Base-by-base conservation (phyloP, 2,329 filamentous ascomycete genomes). In the Karstenula rhodostoma region DNA sequence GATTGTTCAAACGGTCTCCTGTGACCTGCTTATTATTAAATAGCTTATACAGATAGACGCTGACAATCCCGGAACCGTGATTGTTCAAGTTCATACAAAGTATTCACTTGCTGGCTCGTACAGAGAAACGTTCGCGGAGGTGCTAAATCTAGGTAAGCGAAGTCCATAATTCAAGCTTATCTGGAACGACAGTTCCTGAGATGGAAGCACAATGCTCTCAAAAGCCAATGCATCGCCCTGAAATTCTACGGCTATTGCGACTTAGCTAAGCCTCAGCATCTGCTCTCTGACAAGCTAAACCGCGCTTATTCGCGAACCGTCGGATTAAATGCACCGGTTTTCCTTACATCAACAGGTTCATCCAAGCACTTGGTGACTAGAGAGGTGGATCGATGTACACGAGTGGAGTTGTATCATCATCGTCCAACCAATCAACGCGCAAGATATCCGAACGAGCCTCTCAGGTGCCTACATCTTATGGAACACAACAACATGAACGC, bases 381-480 rank as follows among this genome's bases (percentile, higher is more conserved):
- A 29, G 27, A 29, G n/a, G 40, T 12, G 35, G 6, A 40, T 17
- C 5, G 13, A 17, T 40, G 13, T 13, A 22, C 23, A 47, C 13
- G 9, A 46, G 22, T 47, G 46, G 46, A 48, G 46, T 23, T 7
- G 15, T 33, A 48, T 25, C 15, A 33, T 12, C 22, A 15, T 49
- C 17, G 47, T 17, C 19, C 27, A n/a, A 37, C n/a, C 48, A 51
- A 37, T 37, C 29, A 51, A 8, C 8, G 17, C 12, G 2, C 48
- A n/a, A 13, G 19, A 51, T 25, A 35, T 51, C 48, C 48, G 48
- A 51, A 19, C 29, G 12, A 22, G n/a, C 48, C 48, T 32, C 23
- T 49, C n/a, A 33, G 10, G 1, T 32, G 9, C 15, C 4, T 2
- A 4, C 17, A 17, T 19, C 46, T 1, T 6, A 49, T 32, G 15